Base-by-base conservation (phyloP, 2,329 filamentous ascomycete genomes). In the Lomentospora prolificans region DNA sequence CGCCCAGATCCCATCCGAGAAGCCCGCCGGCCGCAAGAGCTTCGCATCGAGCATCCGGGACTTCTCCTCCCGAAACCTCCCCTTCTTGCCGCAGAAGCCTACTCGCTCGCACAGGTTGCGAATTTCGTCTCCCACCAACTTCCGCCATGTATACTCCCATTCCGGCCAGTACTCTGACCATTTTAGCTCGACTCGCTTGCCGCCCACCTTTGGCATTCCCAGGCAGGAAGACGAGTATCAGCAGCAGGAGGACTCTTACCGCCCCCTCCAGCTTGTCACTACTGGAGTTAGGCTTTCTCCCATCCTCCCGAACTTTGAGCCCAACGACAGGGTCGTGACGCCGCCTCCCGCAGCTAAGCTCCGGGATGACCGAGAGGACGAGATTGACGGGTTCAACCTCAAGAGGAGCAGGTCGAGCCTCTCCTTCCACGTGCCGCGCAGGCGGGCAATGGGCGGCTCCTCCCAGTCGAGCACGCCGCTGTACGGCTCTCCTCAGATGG, bases 71-170 rank as follows among this genome's bases (percentile, higher is more conserved):
- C n/a, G 51, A n/a, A 17, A 28, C 25, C 52, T 55, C 25, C 39
- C 12, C 25, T 9, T 51, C 27, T 9, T 22, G 3, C 41, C 51
- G 4, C 22, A 17, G 24, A 39, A 17, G 25, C 50, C 50, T 3
- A 25, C 25, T 25, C 68, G 72, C 46, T 69, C 75, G 63, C 78
- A 75, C 67, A 72, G 77, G 66, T 76, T 77, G 64, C 71, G 72
- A 58, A 85, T 85, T 62, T 83, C 81, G 44, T 72, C 72, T 19
- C 82, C 82, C 3, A 75, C 75, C 51, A 72, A 85, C 65, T 85
- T 85, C 62, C 77, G 76, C 50, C 82, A 85, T 68, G 61, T 85
- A 51, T 69, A 77, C 55, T 77, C 76, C 17, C 72, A 71, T 50
- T 69, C 73, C n/a, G 70, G 70, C 57, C 70, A 72, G 51, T 68